Evolutionary conservation across 2,329 filamentous ascomycete species (phyloP).

Genomic region (Xylaria polymorpha): DNA sequence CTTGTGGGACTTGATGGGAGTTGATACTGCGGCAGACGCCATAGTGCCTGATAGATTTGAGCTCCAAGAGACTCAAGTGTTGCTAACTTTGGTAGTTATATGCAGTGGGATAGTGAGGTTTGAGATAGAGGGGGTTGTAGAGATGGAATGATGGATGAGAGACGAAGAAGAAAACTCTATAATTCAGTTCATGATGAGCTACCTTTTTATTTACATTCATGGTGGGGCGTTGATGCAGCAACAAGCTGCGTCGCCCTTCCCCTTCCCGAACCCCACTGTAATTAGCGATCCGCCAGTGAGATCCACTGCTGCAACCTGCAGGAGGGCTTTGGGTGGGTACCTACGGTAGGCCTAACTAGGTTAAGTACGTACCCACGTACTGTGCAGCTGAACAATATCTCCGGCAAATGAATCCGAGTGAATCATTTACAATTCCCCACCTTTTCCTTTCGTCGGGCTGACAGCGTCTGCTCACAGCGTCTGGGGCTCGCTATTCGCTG

Average conservation of each 20-base stretch:
- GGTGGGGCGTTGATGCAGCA: conserved; percentile 44
- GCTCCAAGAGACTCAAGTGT: conserved; percentile 69
- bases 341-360: too few relatives aligned
- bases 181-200: conserved; percentile 34
- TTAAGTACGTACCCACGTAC: not conserved
- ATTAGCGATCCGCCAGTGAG: not conserved
- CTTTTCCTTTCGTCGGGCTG: not conserved
- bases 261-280: not conserved
- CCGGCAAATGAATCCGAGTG: not conserved
- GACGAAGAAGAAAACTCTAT: conserved; percentile 39
- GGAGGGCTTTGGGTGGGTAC: not conserved
- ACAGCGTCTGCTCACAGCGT: too few relatives aligned
- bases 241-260: conserved; percentile 4
- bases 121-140: conserved; percentile 20
- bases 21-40: conserved; percentile 86
- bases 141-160: conserved; percentile 41
- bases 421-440: not conserved
- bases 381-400: not conserved
- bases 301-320: not conserved
- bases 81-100: conserved; percentile 41
- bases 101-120: conserved; percentile 32
- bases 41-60: conserved; percentile 67
- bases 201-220: conserved; percentile 46
- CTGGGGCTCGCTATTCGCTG: too few relatives aligned
- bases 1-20: conserved; percentile 93